Base-by-base conservation (phyloP, 768 basidiomycete genomes). In the Mycena rebaudengoi region DNA sequence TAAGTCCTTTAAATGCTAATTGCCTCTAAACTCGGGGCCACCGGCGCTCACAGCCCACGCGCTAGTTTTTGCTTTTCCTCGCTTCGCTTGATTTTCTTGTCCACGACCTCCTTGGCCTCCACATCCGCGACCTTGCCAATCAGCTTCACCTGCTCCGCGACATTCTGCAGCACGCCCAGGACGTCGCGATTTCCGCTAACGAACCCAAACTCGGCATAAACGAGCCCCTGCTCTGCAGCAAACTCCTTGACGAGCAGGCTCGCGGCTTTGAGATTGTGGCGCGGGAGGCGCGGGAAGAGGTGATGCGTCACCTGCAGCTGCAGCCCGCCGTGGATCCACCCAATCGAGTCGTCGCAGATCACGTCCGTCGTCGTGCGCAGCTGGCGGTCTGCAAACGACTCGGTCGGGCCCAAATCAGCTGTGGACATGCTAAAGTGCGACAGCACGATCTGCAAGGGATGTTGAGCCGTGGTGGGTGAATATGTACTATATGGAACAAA, bases 401-500 rank as follows among this genome's bases (percentile, higher is more conserved):
- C 98, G 28, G 80, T 79, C 1, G 94, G 94, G 13, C 96, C 96
- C 20, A 98, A 82, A 73, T 98, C 97, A 10, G 82, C 91, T 2
- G 96, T 96, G 13, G 97, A 95, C 82, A 96, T 95, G 49, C 94
- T 91, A 75, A 96, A 99, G 80, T 99, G 98, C 8, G 98, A 99
- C 26, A 99, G 87, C 1, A 98, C 96, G 70, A 99, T 99, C 91
- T 91, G 69, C n/a, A n/a, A n/a, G n/a, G n/a, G n/a, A n/a, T n/a
- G n/a, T n/a, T n/a, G 12, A 43, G 45, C 23, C 40, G 48, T 54
- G 28, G 20, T 5, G 4, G 23, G 1, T 18, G 29, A 25, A 26
- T 28, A 20, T 21, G 20, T 3, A 18, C 12, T 4, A 26, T 52
- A 66, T 44, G 21, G 54, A 43, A 78, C 83, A 60, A 70, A 92